Conservation (phyloP, 495 filamentous ascomycete species). For the Penicillium maclennaniae region DNA sequence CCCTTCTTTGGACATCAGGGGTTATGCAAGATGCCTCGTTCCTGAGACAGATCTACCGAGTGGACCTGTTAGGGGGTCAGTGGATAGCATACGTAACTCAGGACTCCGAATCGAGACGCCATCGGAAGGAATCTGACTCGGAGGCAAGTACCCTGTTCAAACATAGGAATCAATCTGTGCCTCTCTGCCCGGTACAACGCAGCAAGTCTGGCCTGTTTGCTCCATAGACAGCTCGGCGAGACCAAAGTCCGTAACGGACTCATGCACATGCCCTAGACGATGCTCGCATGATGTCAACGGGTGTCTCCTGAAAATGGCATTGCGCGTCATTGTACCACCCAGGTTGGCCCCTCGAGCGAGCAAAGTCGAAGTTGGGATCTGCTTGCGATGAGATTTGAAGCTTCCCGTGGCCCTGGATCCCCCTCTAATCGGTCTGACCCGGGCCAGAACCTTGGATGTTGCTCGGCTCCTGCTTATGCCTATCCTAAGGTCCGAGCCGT, state of each 20-base stretch:
- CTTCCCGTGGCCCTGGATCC: slow-evolving; percentile 13
- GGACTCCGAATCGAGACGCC: slow-evolving; percentile 5
- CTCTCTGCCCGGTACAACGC: neutral
- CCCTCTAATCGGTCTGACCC: slow-evolving; percentile 1
- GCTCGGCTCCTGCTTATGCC: neutral
- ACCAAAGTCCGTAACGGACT: neutral
- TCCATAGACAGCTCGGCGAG: neutral
- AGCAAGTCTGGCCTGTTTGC: neutral
- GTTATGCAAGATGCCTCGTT: slow-evolving; percentile 16
- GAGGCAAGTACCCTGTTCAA: neutral
- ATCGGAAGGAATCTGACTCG: slow-evolving; percentile 16
- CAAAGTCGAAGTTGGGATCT: neutral
- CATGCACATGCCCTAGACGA: neutral
- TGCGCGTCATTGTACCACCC: slow-evolving; percentile 25
- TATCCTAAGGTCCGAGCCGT: neutral
- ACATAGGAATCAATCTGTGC: neutral
- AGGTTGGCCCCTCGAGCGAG: neutral
- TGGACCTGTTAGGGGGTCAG: neutral
- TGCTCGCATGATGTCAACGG: slow-evolving; percentile 15
- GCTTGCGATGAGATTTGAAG: slow-evolving; percentile 6
- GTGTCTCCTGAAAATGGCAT: slow-evolving; percentile 13
- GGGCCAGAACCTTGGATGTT: neutral
- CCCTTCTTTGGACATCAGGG: slow-evolving; percentile 11
- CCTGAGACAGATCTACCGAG: slow-evolving; percentile 3
- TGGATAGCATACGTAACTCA: neutral